Evolutionary conservation across 2,329 filamentous ascomycete species (phyloP), one percentile per base, ranked within the genome.

Genomic region (Pseudopithomyces maydicus): DNA sequence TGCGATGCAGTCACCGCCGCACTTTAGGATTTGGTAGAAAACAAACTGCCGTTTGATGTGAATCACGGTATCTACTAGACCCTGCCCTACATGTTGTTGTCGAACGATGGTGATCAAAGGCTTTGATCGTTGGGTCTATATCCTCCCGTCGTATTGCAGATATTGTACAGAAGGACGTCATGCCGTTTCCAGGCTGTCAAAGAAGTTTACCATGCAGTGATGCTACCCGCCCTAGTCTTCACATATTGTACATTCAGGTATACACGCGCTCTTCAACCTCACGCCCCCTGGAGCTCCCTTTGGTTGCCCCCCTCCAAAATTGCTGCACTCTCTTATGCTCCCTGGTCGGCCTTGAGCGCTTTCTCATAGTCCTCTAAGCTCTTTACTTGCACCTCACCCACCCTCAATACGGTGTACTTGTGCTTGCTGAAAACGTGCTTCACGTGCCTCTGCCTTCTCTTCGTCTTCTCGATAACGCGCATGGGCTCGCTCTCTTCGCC

Each of bases 381-480:
- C 76, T 81, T 85, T 5, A 96, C 82, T 72, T 85, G 88, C 61
- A 98, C 73, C 78, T 98, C 91, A 72, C 90, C 89, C 62, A 99
- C 90, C 71, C 88, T 84, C 77, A 99, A 73, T 20, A 97, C 85
- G 2, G 95, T 99, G 77, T 90, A 97, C 70, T 86, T 84, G 74
- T 96, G 91, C 84, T 99, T 97, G 82, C 92, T 97, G 80, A 84
- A 89, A 10, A 95, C 89, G 57, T 84, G 86, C 81, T 88, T 91
- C 48, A 85, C 84, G 72, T 85, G 83, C 61, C 86, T 78, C 67
- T 85, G 82, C 72, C 89, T 84, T 71, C 91, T 81, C 76, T 89
- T 89, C 70, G 81, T 85, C 79, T 84, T 84, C 75, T 83, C 80
- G 70, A 78, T 80, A 36, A 83, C 70, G 53, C 80, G 68, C 79